Base-by-base conservation (phyloP, 208 protist genomes). In the Trypanosoma boissoni region DNA sequence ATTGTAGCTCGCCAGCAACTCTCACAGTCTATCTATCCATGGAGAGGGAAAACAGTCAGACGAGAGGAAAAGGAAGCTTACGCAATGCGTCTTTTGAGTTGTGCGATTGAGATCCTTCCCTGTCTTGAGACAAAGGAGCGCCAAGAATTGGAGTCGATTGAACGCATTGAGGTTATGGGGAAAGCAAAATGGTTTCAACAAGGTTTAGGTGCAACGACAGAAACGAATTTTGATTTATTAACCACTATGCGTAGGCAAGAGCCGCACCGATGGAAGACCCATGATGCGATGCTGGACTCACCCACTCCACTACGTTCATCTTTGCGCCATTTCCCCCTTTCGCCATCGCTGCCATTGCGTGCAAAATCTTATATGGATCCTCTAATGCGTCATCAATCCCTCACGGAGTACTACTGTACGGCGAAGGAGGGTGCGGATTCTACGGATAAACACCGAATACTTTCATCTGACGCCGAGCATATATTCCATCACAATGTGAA, bases 141-240 rank as follows among this genome's bases (percentile, higher is more conserved):
- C 34, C 1, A 55, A 21, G 58, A 63, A 24, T 45, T 63, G 42
- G 27, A 55, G 6, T 39, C 45, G 0, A 31, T 63, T 28, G 58
- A 63, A 28, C n/a, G 34, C 1, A 63, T 63, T 55, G 58, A 63
- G 20, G 29, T 45, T 55, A 63, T 54, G 34, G 46, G 32, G 27
- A 63, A 55, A 37, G 6, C 2, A 18, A 34, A 46, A 2, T 63
- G 58, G 58, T 63, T 63, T 45, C 12, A 23, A 8, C n/a, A 55
- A 29, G 58, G 43, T 10, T 36, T 63, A 18, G 7, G 24, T n/a
- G 43, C 16, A 14, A 8, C 20, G 10, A n/a, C n/a, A 29, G 45
- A 31, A 31, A 14, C 18, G 4, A 14, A 12, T 29, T 31, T 51
- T 14, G 26, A 27, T 29, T 23, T 23, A 29, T 29, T 51, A 6